A percentile compares a stretch with the other conserved stretches of the same genome.
phyloP scores from a whole-genome alignment of 2,329 filamentous ascomycete species.

The Graphiopsis chlorocephala region DNA sequence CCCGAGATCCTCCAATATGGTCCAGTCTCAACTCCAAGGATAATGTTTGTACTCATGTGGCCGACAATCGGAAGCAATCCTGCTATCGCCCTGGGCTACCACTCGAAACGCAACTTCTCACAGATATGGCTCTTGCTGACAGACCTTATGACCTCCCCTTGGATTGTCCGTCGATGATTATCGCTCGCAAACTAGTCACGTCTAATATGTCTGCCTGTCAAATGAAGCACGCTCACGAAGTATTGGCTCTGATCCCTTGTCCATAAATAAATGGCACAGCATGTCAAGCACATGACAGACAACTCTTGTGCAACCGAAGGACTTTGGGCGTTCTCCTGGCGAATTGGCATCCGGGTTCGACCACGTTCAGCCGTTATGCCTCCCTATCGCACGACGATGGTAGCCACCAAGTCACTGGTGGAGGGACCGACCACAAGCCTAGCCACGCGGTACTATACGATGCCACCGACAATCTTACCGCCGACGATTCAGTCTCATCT shows the following conservation, averaged over 20 bases:
- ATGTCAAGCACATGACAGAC: conserved; percentile 1
- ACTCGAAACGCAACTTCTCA: not conserved
- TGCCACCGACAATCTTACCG: not conserved
- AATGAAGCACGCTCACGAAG: not conserved
- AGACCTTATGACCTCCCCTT: not conserved
- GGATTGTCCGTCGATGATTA: not conserved
- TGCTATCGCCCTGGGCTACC: not conserved
- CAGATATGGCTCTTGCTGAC: not conserved
- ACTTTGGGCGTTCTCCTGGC: not conserved
- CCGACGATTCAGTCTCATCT: not conserved
- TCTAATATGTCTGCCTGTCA: not conserved
- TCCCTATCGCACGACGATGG: not conserved
- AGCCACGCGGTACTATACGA: not conserved
- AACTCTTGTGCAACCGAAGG: not conserved
- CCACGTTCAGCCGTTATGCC: not conserved
- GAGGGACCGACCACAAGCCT: not conserved
- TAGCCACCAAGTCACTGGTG: not conserved
- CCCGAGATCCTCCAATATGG: too few relatives aligned
- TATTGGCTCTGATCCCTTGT: conserved; percentile 7
- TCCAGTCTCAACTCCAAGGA: too few relatives aligned
- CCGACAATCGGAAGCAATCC: not conserved
- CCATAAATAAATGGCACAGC: not conserved
- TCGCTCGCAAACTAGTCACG: not conserved
- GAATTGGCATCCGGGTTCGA: not conserved
- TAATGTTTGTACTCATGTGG: too few relatives aligned